phyloP scores from a whole-genome alignment of 1,284 basidiomycete genomes.

The Puccinia hordei region DNA sequence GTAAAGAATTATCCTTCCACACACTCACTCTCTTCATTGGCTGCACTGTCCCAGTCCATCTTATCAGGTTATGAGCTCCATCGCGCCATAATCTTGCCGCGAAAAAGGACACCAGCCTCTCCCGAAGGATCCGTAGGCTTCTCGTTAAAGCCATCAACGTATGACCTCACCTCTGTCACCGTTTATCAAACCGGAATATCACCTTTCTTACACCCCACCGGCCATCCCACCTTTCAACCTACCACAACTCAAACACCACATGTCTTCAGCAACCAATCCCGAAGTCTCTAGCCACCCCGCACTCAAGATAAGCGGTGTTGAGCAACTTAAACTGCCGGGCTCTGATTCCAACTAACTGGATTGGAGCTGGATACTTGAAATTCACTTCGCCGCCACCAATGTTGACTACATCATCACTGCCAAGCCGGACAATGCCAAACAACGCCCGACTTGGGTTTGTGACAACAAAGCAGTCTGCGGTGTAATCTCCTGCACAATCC shows the following conservation, averaged over 20 bases:
- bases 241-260: background rate
- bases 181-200: background rate
- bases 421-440: background rate
- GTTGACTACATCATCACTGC: background rate
- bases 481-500: background rate
- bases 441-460: background rate
- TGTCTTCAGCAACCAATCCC: background rate
- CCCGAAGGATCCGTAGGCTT: background rate
- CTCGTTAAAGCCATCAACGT: background rate
- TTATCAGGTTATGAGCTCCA: slow-evolving; percentile 3
- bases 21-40: background rate
- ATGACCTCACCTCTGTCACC: background rate
- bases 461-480: slow-evolving; percentile 23
- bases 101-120: too few relatives aligned
- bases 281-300: too few relatives aligned
- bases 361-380: too few relatives aligned
- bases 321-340: too few relatives aligned
- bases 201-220: too few relatives aligned
- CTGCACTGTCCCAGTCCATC: background rate
- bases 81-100: too few relatives aligned
- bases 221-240: background rate
- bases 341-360: too few relatives aligned
- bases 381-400: too few relatives aligned
- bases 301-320: too few relatives aligned
- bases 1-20: too few relatives aligned